phyloP scores from a whole-genome alignment of 495 filamentous ascomycete genomes.

The Tuber calosporum region DNA sequence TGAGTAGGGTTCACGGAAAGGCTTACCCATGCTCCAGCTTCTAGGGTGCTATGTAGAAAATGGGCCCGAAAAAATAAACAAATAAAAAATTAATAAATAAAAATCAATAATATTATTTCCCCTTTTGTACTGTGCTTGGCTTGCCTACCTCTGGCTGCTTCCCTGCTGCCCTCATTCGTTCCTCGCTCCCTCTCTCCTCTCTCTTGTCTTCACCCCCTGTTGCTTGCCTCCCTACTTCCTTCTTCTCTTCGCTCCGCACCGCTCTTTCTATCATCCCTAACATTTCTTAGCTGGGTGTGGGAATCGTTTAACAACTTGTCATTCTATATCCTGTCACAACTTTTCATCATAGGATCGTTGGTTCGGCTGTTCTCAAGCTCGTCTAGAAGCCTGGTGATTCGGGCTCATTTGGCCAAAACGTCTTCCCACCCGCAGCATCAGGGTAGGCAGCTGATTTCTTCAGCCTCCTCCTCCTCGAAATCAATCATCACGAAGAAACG shows the following conservation, averaged over 20 bases:
- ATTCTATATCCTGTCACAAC: background rate
- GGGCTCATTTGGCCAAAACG: conserved; percentile 26
- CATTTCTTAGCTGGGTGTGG: background rate
- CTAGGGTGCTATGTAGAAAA: background rate
- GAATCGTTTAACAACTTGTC: background rate
- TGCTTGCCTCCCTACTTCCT: background rate
- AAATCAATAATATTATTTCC: background rate
- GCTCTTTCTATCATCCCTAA: background rate
- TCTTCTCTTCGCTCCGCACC: background rate
- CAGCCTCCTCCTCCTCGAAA: conserved; percentile 23
- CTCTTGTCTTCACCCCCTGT: background rate
- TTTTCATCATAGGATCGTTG: background rate
- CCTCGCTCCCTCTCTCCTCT: background rate
- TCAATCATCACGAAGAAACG: conserved; percentile 36
- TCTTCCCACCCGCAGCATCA: conserved; percentile 33
- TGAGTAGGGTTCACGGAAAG: background rate
- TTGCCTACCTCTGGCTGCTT: background rate
- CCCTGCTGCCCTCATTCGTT: background rate
- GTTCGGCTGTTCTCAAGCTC: background rate
- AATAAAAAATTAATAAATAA: background rate
- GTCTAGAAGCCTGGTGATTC: conserved; percentile 3
- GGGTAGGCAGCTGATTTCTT: conserved; percentile 38
- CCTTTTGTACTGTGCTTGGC: background rate
- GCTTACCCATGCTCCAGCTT: background rate
- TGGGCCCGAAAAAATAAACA: background rate